Base-by-base conservation (phyloP, 192 early-diverging fungal genomes). In the Coemansia sp. region DNA sequence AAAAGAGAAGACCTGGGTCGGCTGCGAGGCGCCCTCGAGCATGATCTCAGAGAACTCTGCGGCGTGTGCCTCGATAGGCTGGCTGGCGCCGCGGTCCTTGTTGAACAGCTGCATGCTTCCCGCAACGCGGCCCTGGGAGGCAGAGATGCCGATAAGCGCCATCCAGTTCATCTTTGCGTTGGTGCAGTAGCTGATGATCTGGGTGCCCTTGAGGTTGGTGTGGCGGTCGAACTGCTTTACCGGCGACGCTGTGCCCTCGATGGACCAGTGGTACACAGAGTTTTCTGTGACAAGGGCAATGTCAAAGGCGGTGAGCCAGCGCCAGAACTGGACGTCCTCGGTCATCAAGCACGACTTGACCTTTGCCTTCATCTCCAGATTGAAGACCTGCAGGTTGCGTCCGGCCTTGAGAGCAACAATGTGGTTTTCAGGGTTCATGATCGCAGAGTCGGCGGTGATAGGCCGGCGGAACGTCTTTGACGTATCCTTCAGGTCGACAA, bases 51-150 rank as follows among this genome's bases (percentile, higher is more conserved):
- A 93, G 78, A 99, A 99, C 2, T 94, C 91, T 25, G 92, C 94
- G 30, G 96, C 94, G 64, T 99, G 95, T 29, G 94, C 97, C 79
- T 99, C 95, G 44, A 99, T 90, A 45, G 89, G 87, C 79, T 99
- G 97, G 65, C 89, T 92, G 52, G 95, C 91, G 25, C 85, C 84
- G 57, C 94, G 88, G 57, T 96, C 96, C 69, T 91, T 94, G 65
- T 91, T 93, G 77, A 90, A 98, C 31, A 99, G 83, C 75, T 99
- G 97, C 94, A 99, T 98, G 50, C 87, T 89, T 45, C 97, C 97
- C 6, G 89, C 92, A 50, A 99, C 92, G 55, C 95, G 94, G 11
- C 88, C 88, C 55, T 92, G 84, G 82, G 86, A 86, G 23, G 94
- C 92, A 20, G 94, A 92, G 56, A 99, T 99, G 38, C 97, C 95